Evolutionary conservation across 139 green algal genomes (phyloP), one percentile per base, ranked within the genome.

Genomic region (Micractinium sp.): DNA sequence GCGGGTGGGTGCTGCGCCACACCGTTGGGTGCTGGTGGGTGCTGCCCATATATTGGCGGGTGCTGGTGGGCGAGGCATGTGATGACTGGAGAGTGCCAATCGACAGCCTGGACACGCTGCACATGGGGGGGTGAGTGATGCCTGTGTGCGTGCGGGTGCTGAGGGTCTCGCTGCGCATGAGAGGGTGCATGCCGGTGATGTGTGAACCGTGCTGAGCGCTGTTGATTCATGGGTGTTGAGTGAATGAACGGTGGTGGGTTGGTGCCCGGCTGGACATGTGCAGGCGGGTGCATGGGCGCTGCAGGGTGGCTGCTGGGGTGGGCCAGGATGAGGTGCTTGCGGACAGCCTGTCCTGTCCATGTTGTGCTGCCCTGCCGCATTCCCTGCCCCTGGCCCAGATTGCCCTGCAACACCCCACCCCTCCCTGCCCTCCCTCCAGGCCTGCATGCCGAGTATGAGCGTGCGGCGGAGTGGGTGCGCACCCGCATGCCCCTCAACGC

Each of bases 71-170:
- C 16, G 63, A n/a, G 63, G 63, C 63, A 73, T 20, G 63, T 29
- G 23, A 25, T 25, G 7, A 12, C 7, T 73, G 63, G 63, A 9
- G 20, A 25, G n/a, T n/a, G n/a, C n/a, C n/a, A n/a, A 71, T 95
- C 1, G 94, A 96, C 87, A 79, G 88, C 36, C 87, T 98, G 87
- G 95, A 97, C 86, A 98, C 96, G 25, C 89, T 97, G 79, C 93
- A 88, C 83, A 96, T 98, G 94, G 94, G 80, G 87, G 87, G 38
- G 87, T 29, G 22, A 27, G 22, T 73, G 63, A 5, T 16, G 47
- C 47, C 5, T 56, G 5, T 56, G 47, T 16, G 47, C 47, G 5
- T 56, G 47, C 9, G 47, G 47, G 47, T 56, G 47, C 47, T 56
- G 47, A 56, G 7, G 47, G 47, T 16, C 9, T 56, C 9, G 47